A percentile compares a stretch with the other conserved stretches of the same genome.
Evolutionary conservation across 2,329 filamentous ascomycete genomes (phyloP).

Genomic region (Penicillium brevicompactum): DNA sequence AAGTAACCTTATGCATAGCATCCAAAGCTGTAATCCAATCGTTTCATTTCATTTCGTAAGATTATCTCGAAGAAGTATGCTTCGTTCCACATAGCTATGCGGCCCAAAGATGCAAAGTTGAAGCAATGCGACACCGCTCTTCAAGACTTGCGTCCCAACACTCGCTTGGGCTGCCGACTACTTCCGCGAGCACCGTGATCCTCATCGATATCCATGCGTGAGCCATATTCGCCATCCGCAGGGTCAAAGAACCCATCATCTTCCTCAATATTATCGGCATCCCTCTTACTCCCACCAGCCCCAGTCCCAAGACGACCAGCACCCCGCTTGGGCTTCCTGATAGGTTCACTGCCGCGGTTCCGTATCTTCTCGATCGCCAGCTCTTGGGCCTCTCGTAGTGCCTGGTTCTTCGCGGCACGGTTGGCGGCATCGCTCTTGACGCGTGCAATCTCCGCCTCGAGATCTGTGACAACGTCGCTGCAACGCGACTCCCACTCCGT

Average conservation of each 20-base stretch:
- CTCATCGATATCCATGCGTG: constrained; percentile 46
- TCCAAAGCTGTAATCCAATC: constrained; percentile 1
- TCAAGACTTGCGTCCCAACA: constrained; percentile 40
- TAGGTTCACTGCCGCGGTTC: constrained; percentile 22
- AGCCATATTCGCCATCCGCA: constrained; percentile 28
- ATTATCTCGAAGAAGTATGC: background rate
- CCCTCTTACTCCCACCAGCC: constrained; percentile 41
- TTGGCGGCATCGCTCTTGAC: constrained; percentile 63
- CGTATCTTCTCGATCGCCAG: constrained; percentile 46
- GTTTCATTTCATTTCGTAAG: constrained; percentile 4
- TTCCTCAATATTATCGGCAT: constrained; percentile 42
- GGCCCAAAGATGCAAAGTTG: background rate
- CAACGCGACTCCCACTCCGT: constrained; percentile 79
- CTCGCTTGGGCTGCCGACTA: constrained; percentile 37
- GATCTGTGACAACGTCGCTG: constrained; percentile 68
- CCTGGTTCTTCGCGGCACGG: constrained; percentile 55
- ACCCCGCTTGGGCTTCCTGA: constrained; percentile 16
- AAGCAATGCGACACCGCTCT: background rate
- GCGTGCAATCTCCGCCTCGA: constrained; percentile 72
- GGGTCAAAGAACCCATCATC: constrained; percentile 42
- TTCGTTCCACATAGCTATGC: background rate
- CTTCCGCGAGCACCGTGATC: constrained; percentile 28
- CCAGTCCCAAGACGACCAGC: constrained; percentile 16
- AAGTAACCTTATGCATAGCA: background rate
- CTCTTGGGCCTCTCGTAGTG: constrained; percentile 53